Evolutionary conservation across 2,329 filamentous ascomycete genomes (phyloP).

Genomic region (Lasiodiplodia sp.): DNA sequence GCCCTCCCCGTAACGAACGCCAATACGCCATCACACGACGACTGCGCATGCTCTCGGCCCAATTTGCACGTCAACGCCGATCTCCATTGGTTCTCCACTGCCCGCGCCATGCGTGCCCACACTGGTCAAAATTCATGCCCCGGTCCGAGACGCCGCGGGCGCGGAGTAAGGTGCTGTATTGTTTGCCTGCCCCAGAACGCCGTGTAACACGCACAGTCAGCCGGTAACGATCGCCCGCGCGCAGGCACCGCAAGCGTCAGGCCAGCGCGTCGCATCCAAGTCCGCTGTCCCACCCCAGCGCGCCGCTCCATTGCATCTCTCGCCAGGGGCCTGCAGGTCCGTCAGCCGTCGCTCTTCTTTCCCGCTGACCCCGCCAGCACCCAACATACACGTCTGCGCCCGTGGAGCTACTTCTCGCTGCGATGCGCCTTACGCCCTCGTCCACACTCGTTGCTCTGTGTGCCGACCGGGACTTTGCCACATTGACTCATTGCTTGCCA

Average conservation of each 20-base stretch:
- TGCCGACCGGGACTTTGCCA: background rate
- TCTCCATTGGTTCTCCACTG: constrained; percentile 1
- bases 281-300: constrained; percentile 12
- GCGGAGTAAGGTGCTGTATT: constrained; percentile 2
- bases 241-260: constrained; percentile 14
- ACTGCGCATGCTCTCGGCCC: background rate
- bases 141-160: background rate
- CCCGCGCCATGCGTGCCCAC: background rate
- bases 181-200: background rate
- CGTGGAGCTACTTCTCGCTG: background rate
- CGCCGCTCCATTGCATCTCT: constrained; percentile 5
- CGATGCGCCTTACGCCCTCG: background rate
- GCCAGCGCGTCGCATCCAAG: constrained; percentile 14
- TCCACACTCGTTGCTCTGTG: background rate
- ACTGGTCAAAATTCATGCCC: constrained; percentile 11
- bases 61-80: background rate
- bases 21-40: constrained; percentile 5
- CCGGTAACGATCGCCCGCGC: constrained; percentile 5
- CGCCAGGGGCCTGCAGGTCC: background rate
- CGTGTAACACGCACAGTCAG: constrained; percentile 3
- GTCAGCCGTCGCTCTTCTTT: background rate
- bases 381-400: background rate
- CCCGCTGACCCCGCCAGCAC: background rate
- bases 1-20: constrained; percentile 3
- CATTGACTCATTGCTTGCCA: background rate